Percentiles rank a stretch among this genome's conserved stretches.
Conservation (phyloP, 176 grass and related monocot species). For the Aegilops speltoides region DNA sequence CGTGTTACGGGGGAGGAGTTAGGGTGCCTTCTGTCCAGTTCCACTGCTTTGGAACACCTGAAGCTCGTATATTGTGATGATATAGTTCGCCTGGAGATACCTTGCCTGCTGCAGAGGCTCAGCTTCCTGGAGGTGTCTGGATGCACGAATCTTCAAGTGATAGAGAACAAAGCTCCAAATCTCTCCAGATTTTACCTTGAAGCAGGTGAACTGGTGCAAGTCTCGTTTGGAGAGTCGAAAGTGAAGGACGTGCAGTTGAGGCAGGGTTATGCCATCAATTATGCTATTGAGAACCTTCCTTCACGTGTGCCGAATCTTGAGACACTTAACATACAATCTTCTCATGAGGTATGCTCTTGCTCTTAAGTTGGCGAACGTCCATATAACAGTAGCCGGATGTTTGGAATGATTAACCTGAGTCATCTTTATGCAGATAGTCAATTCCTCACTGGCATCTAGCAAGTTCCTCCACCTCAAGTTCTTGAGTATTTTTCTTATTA, state of each 20-base stretch:
- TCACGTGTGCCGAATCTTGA: slow-evolving; percentile 20
- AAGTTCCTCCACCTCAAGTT: slow-evolving; percentile 22
- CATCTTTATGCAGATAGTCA: not conserved
- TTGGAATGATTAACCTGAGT: not conserved
- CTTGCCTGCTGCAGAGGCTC: not conserved
- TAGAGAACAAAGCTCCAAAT: slow-evolving; percentile 10
- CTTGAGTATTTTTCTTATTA: not conserved
- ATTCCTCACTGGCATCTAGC: not conserved
- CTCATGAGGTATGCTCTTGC: not conserved
- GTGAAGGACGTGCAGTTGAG: not conserved
- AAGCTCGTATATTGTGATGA: not conserved
- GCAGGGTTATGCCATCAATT: not conserved
- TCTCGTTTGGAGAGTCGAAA: not conserved
- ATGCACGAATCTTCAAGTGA: not conserved
- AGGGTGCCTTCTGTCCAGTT: not conserved
- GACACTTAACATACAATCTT: not conserved
- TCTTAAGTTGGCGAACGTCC: not conserved
- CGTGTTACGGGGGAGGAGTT: not conserved
- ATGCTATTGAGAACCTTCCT: slow-evolving; percentile 10
- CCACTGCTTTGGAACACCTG: not conserved
- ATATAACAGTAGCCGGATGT: not conserved
- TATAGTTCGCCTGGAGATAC: not conserved
- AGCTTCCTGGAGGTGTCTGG: not conserved
- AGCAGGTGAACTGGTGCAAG: not conserved
- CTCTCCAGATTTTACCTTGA: not conserved